Evolutionary conservation across 2,329 filamentous ascomycete genomes (phyloP).

Genomic region (Penicillium sp.): DNA sequence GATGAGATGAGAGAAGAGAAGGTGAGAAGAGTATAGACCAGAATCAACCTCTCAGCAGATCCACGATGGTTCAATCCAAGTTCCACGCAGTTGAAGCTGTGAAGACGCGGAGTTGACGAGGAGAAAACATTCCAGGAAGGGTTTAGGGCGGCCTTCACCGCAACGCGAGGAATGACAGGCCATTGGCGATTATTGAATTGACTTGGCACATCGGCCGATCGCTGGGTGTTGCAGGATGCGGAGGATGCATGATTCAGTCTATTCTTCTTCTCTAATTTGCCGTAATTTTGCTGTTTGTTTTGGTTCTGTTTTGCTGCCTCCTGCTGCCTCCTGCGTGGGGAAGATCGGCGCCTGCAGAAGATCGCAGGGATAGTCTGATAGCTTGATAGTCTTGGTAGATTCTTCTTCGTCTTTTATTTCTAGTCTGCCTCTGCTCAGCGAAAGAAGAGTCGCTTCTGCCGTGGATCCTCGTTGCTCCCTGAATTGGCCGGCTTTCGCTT

Average conservation of each 20-base stretch:
- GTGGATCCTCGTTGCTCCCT: constrained; percentile 27
- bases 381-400: background rate
- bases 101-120: constrained; percentile 15
- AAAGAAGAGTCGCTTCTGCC: constrained; percentile 42
- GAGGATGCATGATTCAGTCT: too few species aligned
- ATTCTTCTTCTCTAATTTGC: background rate
- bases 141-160: constrained; percentile 33
- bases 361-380: background rate
- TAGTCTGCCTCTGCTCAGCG: constrained; percentile 26
- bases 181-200: background rate
- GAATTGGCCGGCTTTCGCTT: constrained; percentile 42
- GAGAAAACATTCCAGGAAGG: constrained; percentile 32
- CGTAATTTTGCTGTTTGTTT: background rate
- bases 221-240: too few species aligned
- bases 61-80: constrained; percentile 38
- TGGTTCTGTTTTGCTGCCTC: constrained; percentile 5
- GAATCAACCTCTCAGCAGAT: too few species aligned
- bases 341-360: background rate
- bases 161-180: constrained; percentile 17
- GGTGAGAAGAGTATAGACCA: background rate
- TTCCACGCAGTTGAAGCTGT: background rate
- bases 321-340: background rate
- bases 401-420: background rate
- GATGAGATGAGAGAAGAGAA: background rate
- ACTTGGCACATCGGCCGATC: too few species aligned